Conservation (phyloP, 768 basidiomycete species). For the Panellus pusillus region DNA sequence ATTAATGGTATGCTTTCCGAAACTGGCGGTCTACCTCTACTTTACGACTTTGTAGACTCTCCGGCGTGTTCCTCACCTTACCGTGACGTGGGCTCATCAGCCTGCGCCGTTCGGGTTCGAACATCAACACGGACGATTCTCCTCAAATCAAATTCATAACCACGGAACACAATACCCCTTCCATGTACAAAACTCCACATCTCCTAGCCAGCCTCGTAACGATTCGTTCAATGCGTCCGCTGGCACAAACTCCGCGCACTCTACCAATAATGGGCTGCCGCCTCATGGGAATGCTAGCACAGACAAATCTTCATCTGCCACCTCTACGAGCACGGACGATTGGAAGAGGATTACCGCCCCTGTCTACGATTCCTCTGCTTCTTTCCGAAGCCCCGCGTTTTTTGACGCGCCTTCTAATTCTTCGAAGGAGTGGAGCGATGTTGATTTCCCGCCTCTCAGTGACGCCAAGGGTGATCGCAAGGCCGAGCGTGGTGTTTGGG, state of each 20-base stretch:
- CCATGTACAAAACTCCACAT: slow-evolving; percentile 28
- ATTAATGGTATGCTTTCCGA: slow-evolving; percentile 48
- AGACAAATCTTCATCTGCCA: slow-evolving; percentile 12
- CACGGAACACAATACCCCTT: slow-evolving; percentile 30
- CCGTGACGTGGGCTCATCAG: slow-evolving; percentile 81
- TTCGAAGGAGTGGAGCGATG: slow-evolving; percentile 32
- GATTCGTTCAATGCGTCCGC: slow-evolving; percentile 15
- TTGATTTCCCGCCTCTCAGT: slow-evolving; percentile 38
- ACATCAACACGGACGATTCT: slow-evolving; percentile 17
- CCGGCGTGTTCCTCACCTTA: slow-evolving; percentile 66
- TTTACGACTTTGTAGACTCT: slow-evolving; percentile 50
- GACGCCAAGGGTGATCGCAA: slow-evolving; percentile 27
- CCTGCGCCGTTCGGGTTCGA: slow-evolving; percentile 29
- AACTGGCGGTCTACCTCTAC: background rate
- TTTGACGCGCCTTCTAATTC: background rate
- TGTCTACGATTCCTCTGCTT: slow-evolving; percentile 16
- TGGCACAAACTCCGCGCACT: slow-evolving; percentile 3
- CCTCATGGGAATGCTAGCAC: background rate
- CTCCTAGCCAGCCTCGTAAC: slow-evolving; percentile 13
- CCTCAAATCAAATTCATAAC: slow-evolving; percentile 6
- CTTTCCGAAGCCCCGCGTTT: slow-evolving; percentile 11
- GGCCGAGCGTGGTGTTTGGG: slow-evolving; percentile 29
- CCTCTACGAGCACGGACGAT: slow-evolving; percentile 16
- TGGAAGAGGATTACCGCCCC: slow-evolving; percentile 17
- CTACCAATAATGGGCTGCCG: background rate